Conservation (phyloP, 2,329 filamentous ascomycete species). For the Epichloe sp. region DNA sequence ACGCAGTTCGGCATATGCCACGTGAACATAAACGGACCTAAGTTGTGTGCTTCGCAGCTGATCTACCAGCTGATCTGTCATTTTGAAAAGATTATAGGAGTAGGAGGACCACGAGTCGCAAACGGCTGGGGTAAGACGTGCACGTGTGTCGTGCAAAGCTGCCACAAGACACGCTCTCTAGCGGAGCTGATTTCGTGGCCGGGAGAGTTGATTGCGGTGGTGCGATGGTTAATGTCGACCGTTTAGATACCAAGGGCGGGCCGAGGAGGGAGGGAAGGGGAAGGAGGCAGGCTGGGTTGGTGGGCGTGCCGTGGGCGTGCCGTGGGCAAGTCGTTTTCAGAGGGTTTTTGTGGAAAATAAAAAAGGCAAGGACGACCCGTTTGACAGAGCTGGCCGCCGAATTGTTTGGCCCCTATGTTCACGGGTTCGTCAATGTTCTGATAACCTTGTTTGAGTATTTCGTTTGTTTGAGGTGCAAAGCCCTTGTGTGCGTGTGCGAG, state of each 20-base stretch:
- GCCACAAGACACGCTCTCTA: constrained; percentile 5
- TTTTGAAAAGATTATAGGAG: constrained; percentile 16
- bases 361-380: neutral
- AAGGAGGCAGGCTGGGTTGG: constrained; percentile 1
- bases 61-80: constrained; percentile 33
- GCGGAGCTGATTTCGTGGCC: neutral
- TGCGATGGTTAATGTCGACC: neutral
- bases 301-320: neutral
- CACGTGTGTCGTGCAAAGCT: constrained; percentile 12
- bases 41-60: constrained; percentile 29
- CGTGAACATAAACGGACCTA: constrained; percentile 21
- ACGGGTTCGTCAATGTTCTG: neutral
- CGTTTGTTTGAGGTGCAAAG: constrained; percentile 7
- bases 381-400: neutral
- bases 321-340: neutral
- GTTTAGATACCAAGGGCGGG: constrained; percentile 1
- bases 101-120: constrained; percentile 12
- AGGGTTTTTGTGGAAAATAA: constrained; percentile 3
- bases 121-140: constrained; percentile 1
- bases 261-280: neutral
- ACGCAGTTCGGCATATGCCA: neutral
- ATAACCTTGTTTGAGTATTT: neutral
- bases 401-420: neutral
- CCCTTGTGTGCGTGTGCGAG: constrained; percentile 6
- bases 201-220: neutral